A percentile compares a stretch with the other conserved stretches of the same genome.
Evolutionary conservation across 371 early-diverging fungal genomes (phyloP).

Genomic region (Spraguea lophii): DNA sequence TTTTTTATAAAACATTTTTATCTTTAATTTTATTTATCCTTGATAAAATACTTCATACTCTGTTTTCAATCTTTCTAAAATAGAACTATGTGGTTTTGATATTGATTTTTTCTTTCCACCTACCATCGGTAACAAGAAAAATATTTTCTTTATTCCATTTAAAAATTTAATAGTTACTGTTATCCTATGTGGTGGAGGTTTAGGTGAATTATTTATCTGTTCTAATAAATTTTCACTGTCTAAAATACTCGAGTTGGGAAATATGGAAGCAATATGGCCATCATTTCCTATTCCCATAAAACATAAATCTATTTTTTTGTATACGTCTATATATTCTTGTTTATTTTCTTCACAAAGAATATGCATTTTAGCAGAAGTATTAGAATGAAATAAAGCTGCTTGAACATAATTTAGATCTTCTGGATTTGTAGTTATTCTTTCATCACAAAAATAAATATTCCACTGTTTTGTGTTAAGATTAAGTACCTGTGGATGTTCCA

Average conservation of each 20-base stretch:
- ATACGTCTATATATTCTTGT: too few relatives aligned
- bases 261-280: slow-evolving; percentile 45
- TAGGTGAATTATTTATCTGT: slow-evolving; percentile 21
- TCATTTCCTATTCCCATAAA: slow-evolving; percentile 44
- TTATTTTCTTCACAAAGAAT: background rate
- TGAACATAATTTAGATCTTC: slow-evolving; percentile 23
- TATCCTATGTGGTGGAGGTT: slow-evolving; percentile 31
- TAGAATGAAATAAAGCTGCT: slow-evolving; percentile 6
- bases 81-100: slow-evolving; percentile 14
- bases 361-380: background rate
- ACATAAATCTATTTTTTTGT: slow-evolving; percentile 29
- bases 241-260: slow-evolving; percentile 29
- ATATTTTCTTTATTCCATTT: slow-evolving; percentile 33
- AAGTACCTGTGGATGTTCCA: slow-evolving; percentile 15
- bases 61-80: too few relatives aligned
- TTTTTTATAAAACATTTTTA: too few relatives aligned
- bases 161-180: slow-evolving; percentile 38
- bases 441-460: slow-evolving; percentile 43
- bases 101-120: slow-evolving; percentile 32
- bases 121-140: slow-evolving; percentile 36
- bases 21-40: too few relatives aligned
- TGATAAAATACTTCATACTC: too few relatives aligned
- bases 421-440: slow-evolving; percentile 17
- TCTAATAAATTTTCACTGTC: slow-evolving; percentile 22
- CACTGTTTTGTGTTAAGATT: slow-evolving; percentile 30